A percentile compares a stretch with the other conserved stretches of the same genome.
Conservation (phyloP, 352 stramenopile species). For the Stramenopiles sp. region DNA sequence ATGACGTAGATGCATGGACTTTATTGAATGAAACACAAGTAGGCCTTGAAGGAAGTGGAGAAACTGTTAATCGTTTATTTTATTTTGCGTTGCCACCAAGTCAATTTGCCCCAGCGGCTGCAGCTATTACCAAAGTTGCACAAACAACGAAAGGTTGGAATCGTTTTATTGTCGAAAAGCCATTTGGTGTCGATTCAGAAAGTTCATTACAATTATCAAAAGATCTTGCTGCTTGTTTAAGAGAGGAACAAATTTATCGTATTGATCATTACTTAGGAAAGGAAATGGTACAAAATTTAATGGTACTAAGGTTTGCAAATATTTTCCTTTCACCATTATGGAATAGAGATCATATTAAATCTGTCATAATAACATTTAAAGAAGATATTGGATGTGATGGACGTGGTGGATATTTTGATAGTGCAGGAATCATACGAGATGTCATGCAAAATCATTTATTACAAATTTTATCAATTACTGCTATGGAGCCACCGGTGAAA, state of each 20-base stretch:
- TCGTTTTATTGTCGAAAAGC: conserved; percentile 91
- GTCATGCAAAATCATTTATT: conserved; percentile 97
- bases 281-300: conserved; percentile 94
- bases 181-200: conserved; percentile 83
- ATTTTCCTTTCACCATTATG: conserved; percentile 81
- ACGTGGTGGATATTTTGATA: conserved; percentile 87
- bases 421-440: conserved; percentile 94
- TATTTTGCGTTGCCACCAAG: conserved; percentile 91
- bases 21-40: not conserved
- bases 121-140: conserved; percentile 60
- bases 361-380: conserved; percentile 88
- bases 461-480: conserved; percentile 86
- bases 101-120: conserved; percentile 76
- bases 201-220: conserved; percentile 68
- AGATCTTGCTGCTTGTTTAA: conserved; percentile 58
- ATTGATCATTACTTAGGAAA: conserved; percentile 93
- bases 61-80: conserved; percentile 54
- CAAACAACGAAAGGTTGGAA: conserved; percentile 74
- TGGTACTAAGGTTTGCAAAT: conserved; percentile 88
- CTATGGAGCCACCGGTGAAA: conserved; percentile 74
- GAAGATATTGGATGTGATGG: conserved; percentile 88
- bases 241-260: conserved; percentile 70
- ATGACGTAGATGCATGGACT: not conserved
- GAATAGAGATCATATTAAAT: conserved; percentile 86
- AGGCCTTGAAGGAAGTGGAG: not conserved